Evolutionary conservation across 2,329 filamentous ascomycete genomes (phyloP).

Genomic region (Scorias spongiosa): DNA sequence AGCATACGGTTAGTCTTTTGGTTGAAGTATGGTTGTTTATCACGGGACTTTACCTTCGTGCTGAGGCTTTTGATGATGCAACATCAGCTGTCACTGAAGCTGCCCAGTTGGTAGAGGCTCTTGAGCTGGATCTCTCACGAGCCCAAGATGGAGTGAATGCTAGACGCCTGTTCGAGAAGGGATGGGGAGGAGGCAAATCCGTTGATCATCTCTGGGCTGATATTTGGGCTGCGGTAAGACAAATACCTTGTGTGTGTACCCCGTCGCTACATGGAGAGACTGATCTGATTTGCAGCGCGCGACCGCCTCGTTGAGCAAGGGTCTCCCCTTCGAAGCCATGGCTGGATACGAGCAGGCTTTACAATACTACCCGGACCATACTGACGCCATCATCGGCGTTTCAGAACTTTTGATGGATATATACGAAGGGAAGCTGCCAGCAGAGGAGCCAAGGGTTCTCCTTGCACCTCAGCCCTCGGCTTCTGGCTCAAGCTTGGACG

Average conservation of each 20-base stretch:
- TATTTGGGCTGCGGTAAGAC: constrained; percentile 61
- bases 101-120: constrained; percentile 52
- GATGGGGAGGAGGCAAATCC: constrained; percentile 69
- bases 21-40: constrained; percentile 83
- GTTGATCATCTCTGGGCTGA: constrained; percentile 77
- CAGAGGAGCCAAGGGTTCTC: constrained; percentile 38
- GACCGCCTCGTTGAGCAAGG: constrained; percentile 47
- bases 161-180: constrained; percentile 45
- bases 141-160: constrained; percentile 42
- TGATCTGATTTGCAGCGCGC: constrained; percentile 40
- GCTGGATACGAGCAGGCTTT: constrained; percentile 70
- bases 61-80: constrained; percentile 65
- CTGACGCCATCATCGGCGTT: constrained; percentile 63
- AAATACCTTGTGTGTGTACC: not conserved
- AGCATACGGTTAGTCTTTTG: constrained; percentile 43
- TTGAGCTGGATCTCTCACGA: constrained; percentile 52
- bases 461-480: constrained; percentile 15
- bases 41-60: constrained; percentile 71
- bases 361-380: constrained; percentile 64
- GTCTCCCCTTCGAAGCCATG: constrained; percentile 52
- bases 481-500: constrained; percentile 5
- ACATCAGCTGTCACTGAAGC: constrained; percentile 71
- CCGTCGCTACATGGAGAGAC: constrained; percentile 9
- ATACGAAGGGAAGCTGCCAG: constrained; percentile 47
- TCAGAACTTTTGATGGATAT: constrained; percentile 77